Evolutionary conservation across 148 eudicot species (phyloP).

Genomic region (Rhododendron mucronatum): DNA sequence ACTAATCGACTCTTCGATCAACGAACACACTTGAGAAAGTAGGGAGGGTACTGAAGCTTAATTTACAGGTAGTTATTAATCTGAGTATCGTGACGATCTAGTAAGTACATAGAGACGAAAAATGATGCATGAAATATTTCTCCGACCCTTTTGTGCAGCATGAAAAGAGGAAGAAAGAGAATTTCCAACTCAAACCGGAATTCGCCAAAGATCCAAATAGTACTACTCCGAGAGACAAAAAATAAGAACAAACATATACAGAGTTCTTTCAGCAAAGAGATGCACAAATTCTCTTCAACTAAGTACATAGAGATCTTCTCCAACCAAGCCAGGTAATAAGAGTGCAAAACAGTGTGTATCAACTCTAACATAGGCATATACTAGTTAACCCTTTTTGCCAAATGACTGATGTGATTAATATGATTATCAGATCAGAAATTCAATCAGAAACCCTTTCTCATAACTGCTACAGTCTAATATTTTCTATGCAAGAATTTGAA

Average conservation of each 20-base stretch:
- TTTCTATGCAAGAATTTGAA: neutral
- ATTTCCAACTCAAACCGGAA: neutral
- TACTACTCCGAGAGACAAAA: neutral
- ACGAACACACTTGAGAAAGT: neutral
- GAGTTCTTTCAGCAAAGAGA: neutral
- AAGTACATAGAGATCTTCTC: neutral
- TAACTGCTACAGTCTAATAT: conserved; percentile 2
- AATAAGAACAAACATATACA: neutral
- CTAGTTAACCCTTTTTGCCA: neutral
- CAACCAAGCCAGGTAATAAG: neutral
- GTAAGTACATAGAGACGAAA: neutral
- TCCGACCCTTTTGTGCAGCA: neutral
- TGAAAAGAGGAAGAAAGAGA: neutral
- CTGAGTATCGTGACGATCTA: neutral
- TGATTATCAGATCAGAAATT: neutral
- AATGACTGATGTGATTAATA: too few relatives aligned
- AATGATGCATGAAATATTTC: neutral
- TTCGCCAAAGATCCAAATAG: neutral
- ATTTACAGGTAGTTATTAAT: neutral
- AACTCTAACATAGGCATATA: neutral
- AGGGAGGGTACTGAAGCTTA: neutral
- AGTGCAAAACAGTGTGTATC: neutral
- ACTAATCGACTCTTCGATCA: too few relatives aligned
- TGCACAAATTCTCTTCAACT: neutral
- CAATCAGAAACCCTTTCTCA: neutral